Percentiles rank a stretch among this genome's conserved stretches.
Conservation (phyloP, 495 filamentous ascomycete species). For the Stereocaulon alpinum region DNA sequence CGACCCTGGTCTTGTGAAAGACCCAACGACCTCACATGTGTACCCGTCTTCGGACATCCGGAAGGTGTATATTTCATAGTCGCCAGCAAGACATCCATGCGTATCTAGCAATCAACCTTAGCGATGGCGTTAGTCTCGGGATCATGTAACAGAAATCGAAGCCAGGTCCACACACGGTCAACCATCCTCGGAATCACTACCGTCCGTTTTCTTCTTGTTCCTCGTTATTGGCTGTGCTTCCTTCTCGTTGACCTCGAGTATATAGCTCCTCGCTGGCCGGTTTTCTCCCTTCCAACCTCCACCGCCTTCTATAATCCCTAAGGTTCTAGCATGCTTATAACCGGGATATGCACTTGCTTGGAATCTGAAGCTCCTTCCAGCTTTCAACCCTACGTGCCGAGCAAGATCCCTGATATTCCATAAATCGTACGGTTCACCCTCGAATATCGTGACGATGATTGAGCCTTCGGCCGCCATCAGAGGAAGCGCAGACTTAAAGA, state of each 20-base stretch:
- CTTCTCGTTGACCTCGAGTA: conserved; percentile 60
- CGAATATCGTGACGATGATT: conserved; percentile 81
- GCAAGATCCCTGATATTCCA: conserved; percentile 90
- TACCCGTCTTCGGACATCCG: conserved; percentile 52
- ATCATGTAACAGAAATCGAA: not conserved
- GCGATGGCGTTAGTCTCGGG: not conserved
- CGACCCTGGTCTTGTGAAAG: conserved; percentile 57
- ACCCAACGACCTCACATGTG: conserved; percentile 65
- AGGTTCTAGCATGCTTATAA: conserved; percentile 78
- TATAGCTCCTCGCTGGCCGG: conserved; percentile 61
- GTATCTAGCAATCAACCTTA: not conserved
- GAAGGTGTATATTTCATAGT: conserved; percentile 75
- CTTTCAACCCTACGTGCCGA: conserved; percentile 63
- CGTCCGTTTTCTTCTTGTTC: conserved; percentile 34
- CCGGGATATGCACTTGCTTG: conserved; percentile 64
- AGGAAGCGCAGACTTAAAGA: conserved; percentile 56
- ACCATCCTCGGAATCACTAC: conserved; percentile 35
- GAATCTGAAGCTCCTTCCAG: conserved; percentile 70
- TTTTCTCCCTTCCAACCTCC: conserved; percentile 72
- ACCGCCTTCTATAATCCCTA: conserved; percentile 61
- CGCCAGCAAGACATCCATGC: not conserved
- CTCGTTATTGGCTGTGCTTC: conserved; percentile 23
- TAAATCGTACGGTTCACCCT: conserved; percentile 83
- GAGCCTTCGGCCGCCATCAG: conserved; percentile 46
- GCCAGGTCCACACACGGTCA: conserved; percentile 15